Evolutionary conservation across 768 basidiomycete genomes (phyloP).

Genomic region (Auriscalpium orientale): DNA sequence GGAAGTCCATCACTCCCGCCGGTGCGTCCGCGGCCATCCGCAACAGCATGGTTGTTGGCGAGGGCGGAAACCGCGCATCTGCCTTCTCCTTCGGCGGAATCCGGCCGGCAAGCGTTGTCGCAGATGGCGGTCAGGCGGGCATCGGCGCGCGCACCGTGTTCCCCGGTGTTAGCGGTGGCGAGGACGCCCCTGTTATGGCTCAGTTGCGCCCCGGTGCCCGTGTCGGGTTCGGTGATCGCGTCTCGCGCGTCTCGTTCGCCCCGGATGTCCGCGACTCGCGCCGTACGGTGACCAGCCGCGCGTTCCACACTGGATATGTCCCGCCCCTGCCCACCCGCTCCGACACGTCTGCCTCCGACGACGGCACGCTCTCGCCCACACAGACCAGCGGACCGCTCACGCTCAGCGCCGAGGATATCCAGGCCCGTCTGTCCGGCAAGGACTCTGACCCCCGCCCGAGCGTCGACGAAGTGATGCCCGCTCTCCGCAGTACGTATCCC

Average conservation of each 20-base stretch:
- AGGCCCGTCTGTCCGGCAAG: slow-evolving; percentile 38
- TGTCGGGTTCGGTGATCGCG: slow-evolving; percentile 34
- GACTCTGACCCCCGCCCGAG: slow-evolving; percentile 28
- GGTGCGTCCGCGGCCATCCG: slow-evolving; percentile 73
- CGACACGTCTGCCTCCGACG: slow-evolving; percentile 3
- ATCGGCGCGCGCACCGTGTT: slow-evolving; percentile 28
- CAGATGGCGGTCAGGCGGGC: slow-evolving; percentile 38
- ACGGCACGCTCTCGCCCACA: slow-evolving; percentile 33
- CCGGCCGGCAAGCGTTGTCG: slow-evolving; percentile 35
- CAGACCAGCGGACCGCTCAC: slow-evolving; percentile 35
- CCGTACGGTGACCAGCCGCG: slow-evolving; percentile 34
- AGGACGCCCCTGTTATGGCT: slow-evolving; percentile 25
- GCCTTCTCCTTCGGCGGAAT: slow-evolving; percentile 55
- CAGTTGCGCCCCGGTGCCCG: slow-evolving; percentile 50
- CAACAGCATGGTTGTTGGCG: slow-evolving; percentile 47
- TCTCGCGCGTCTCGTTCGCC: slow-evolving; percentile 65
- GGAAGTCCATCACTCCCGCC: slow-evolving; percentile 63
- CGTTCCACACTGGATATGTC: slow-evolving; percentile 31
- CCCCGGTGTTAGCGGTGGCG: slow-evolving; percentile 14
- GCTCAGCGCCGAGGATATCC: slow-evolving; percentile 56
- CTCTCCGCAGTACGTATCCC: slow-evolving; percentile 49
- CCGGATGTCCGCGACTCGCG: slow-evolving; percentile 45
- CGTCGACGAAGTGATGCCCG: slow-evolving; percentile 59
- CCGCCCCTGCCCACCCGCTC: slow-evolving; percentile 35
- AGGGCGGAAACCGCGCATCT: slow-evolving; percentile 32